These are phyloP conservation scores for Colletotrichum endophyticum DNA, from an alignment of 2,329 filamentous ascomycete genomes.

Conservation along the genomic window DNA sequence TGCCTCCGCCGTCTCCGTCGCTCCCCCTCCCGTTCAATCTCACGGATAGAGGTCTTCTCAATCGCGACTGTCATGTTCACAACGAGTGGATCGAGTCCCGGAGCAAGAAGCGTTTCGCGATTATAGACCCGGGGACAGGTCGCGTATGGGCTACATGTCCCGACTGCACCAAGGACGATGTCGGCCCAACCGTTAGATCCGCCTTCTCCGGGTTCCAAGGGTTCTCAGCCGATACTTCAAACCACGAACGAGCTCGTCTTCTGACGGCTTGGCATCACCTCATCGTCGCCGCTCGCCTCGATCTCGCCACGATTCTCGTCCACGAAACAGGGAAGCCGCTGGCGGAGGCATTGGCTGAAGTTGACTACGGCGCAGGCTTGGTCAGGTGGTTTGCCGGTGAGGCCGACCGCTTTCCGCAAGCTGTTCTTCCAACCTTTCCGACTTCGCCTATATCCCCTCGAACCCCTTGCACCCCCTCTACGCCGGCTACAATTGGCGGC, in stretches of 20 bases:
- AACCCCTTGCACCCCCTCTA: neutral
- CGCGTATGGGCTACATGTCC: constrained; percentile 55
- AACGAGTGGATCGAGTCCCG: constrained; percentile 50
- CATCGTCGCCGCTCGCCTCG: constrained; percentile 37
- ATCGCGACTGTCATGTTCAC: constrained; percentile 55
- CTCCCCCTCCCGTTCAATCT: constrained; percentile 44
- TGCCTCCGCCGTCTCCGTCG: neutral
- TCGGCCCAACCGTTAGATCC: constrained; percentile 40
- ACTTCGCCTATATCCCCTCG: neutral
- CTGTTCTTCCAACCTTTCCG: constrained; percentile 38
- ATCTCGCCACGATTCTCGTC: constrained; percentile 43
- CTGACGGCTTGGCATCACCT: constrained; percentile 41
- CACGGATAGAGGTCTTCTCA: constrained; percentile 50
- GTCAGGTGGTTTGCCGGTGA: constrained; percentile 62
- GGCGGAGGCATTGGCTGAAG: constrained; percentile 56
- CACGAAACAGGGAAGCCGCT: constrained; percentile 64
- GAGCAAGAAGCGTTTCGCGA: constrained; percentile 53
- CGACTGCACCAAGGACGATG: constrained; percentile 45
- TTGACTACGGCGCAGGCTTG: constrained; percentile 60
- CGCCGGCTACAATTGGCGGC: neutral
- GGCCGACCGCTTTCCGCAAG: constrained; percentile 48
- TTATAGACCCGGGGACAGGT: constrained; percentile 58
- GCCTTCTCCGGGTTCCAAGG: constrained; percentile 39
- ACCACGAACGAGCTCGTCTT: constrained; percentile 37
- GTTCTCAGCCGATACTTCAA: constrained; percentile 41